These are phyloP conservation scores for Scolecobasidium constrictum DNA, from an alignment of 2,329 filamentous ascomycete species.

Conservation along the genomic window DNA sequence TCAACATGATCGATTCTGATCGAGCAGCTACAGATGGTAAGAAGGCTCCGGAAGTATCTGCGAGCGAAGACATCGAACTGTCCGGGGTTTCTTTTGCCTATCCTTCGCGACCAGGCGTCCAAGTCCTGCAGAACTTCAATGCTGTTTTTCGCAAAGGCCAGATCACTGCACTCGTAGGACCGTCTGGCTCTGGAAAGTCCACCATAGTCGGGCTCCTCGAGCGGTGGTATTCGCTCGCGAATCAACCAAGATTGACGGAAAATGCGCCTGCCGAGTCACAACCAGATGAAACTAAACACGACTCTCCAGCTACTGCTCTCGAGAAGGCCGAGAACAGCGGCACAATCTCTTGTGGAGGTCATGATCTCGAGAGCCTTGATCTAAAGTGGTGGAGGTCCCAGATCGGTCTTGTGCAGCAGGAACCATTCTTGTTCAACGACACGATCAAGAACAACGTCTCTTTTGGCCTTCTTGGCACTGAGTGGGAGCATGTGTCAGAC, in stretches of 20 bases:
- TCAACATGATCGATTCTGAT: conserved; percentile 23
- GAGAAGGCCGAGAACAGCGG: neutral
- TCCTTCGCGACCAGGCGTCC: conserved; percentile 29
- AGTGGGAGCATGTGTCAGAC: conserved; percentile 40
- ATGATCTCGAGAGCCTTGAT: conserved; percentile 21
- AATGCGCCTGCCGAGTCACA: neutral
- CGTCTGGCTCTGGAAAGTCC: conserved; percentile 33
- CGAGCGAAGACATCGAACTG: conserved; percentile 23
- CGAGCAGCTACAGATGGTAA: neutral
- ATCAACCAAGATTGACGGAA: neutral
- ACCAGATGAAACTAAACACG: conserved; percentile 17
- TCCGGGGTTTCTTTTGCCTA: conserved; percentile 32
- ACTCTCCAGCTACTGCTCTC: neutral
- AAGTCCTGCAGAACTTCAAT: conserved; percentile 27
- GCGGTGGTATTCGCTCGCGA: conserved; percentile 21
- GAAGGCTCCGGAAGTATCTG: conserved; percentile 16
- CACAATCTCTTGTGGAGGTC: conserved; percentile 19
- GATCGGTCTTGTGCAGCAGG: conserved; percentile 32
- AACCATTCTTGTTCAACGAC: conserved; percentile 30
- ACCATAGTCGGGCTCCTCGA: conserved; percentile 33
- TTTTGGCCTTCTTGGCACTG: conserved; percentile 25
- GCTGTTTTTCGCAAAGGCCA: conserved; percentile 26
- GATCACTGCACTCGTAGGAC: conserved; percentile 35
- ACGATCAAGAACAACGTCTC: conserved; percentile 28
- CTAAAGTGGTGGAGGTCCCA: conserved; percentile 35